Evolutionary conservation across 192 early-diverging fungal genomes (phyloP).

Genomic region (Dimargaris verticillata): DNA sequence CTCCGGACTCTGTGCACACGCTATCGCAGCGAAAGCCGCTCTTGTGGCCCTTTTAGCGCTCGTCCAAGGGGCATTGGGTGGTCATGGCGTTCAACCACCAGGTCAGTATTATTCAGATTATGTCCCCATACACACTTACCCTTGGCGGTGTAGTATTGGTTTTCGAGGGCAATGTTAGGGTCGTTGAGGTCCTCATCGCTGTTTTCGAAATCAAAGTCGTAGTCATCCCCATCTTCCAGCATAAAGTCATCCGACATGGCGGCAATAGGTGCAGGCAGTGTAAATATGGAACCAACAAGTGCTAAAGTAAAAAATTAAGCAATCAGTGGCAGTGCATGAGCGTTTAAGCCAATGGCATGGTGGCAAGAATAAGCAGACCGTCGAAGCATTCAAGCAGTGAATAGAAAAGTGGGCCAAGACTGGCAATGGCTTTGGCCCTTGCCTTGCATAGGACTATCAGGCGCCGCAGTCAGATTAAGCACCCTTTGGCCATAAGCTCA

Average conservation of each 20-base stretch:
- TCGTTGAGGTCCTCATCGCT: conserved; percentile 62
- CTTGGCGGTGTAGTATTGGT: conserved; percentile 83
- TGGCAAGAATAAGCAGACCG: no score
- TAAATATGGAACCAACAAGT: background rate
- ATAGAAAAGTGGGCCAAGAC: no score
- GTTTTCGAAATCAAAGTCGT: conserved; percentile 77
- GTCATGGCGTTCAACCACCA: no score
- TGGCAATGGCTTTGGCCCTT: no score
- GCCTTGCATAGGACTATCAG: no score
- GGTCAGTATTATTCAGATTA: no score
- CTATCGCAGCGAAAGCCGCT: conserved; percentile 1
- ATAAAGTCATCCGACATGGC: conserved; percentile 11
- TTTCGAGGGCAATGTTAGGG: conserved; percentile 66
- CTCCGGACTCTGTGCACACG: background rate
- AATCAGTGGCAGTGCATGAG: background rate
- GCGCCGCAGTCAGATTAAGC: no score
- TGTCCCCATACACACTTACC: no score
- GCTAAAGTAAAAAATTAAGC: background rate
- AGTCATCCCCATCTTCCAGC: conserved; percentile 40
- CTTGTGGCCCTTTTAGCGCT: background rate
- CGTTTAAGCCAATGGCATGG: no score
- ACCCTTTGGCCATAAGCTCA: no score
- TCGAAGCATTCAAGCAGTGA: no score
- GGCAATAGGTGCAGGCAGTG: background rate
- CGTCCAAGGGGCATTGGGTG: background rate